phyloP scores from a whole-genome alignment of 345 rosid species.

The Rhodamnia argentea region DNA sequence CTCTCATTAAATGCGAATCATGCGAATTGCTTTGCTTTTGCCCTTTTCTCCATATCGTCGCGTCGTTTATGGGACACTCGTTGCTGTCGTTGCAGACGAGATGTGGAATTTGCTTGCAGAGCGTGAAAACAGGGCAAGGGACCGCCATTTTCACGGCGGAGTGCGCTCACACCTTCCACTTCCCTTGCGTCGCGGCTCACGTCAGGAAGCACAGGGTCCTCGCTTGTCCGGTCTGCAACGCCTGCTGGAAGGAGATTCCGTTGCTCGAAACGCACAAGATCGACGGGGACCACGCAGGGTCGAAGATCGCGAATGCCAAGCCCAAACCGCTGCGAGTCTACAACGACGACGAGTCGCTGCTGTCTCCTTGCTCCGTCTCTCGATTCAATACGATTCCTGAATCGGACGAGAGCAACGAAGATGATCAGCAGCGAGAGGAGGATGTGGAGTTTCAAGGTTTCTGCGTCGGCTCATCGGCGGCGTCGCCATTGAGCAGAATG shows the following conservation, averaged over 20 bases:
- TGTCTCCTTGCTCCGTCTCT: constrained; percentile 40
- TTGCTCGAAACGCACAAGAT: constrained; percentile 11
- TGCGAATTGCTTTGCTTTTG: background rate
- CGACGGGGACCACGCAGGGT: background rate
- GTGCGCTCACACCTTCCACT: constrained; percentile 74
- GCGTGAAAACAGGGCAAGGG: constrained; percentile 61
- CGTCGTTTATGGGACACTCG: background rate
- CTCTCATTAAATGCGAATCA: background rate
- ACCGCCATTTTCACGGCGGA: constrained; percentile 85
- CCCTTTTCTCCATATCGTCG: background rate
- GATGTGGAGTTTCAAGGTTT: constrained; percentile 49
- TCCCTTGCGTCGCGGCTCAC: constrained; percentile 56
- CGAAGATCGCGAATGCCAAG: background rate
- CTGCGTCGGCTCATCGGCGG: constrained; percentile 8
- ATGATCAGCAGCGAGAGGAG: constrained; percentile 9
- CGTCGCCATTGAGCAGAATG: background rate
- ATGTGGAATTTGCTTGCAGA: constrained; percentile 72
- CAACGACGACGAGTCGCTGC: constrained; percentile 72
- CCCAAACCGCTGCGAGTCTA: constrained; percentile 39
- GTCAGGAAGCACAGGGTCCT: constrained; percentile 27
- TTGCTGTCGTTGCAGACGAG: constrained; percentile 29
- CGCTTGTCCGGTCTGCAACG: constrained; percentile 65
- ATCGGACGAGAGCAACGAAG: constrained; percentile 62
- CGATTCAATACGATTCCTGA: constrained; percentile 66
- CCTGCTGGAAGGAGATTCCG: constrained; percentile 55